Evolutionary conservation across 441 rosid genomes (phyloP).

Genomic region (Pelargonium australe): DNA sequence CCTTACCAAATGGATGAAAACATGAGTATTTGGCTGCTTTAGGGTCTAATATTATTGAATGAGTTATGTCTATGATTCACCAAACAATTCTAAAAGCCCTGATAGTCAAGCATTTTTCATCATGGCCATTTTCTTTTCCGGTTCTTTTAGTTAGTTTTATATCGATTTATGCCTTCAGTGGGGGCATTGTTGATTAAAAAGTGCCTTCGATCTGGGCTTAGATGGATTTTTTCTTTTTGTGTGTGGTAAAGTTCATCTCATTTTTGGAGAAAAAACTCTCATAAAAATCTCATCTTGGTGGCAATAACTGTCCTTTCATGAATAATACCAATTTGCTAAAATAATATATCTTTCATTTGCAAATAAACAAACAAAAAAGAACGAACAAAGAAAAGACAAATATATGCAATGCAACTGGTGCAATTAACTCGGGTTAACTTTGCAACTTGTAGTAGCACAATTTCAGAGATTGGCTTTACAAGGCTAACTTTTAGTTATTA

Average conservation of each 20-base stretch:
- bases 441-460: constrained; percentile 18
- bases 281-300: no score
- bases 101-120: neutral
- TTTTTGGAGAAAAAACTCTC: no score
- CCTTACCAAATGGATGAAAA: neutral
- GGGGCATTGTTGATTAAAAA: neutral
- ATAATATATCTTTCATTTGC: neutral
- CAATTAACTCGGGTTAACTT: neutral
- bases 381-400: neutral
- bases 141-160: neutral
- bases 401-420: neutral
- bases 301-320: neutral
- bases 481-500: constrained; percentile 23
- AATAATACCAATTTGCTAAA: neutral
- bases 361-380: neutral
- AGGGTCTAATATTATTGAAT: neutral
- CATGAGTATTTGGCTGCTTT: neutral
- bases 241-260: no score
- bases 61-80: neutral
- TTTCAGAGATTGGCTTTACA: constrained; percentile 14
- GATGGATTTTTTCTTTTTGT: neutral
- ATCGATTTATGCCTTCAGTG: neutral
- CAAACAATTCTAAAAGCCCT: neutral
- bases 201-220: neutral
- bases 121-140: neutral